Percentiles rank a stretch among this genome's conserved stretches.
Evolutionary conservation across 176 grass and related monocot species (phyloP).

Genomic region (Triticum urartu): DNA sequence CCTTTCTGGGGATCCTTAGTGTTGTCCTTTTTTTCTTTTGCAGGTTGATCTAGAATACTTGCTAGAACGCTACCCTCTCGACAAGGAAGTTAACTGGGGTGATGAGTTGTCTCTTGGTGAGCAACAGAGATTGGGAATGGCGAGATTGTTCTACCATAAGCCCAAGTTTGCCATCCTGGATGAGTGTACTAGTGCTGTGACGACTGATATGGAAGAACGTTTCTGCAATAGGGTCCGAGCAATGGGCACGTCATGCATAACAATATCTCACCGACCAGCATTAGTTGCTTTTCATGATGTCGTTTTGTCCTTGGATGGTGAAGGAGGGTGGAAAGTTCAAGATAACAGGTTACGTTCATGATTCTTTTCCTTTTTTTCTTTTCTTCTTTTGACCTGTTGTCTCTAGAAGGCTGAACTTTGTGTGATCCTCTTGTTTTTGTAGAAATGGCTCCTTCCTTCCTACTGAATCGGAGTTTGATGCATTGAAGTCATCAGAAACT

Average conservation of each 20-base stretch:
- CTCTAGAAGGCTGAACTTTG: constrained; percentile 13
- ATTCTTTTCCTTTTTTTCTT: neutral
- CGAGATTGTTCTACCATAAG: constrained; percentile 94
- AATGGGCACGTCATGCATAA: constrained; percentile 98
- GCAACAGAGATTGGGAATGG: constrained; percentile 99
- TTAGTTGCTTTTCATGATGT: constrained; percentile 98
- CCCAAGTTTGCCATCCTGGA: constrained; percentile 99
- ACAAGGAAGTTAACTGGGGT: constrained; percentile 95
- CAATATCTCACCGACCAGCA: constrained; percentile 94
- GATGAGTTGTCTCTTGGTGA: constrained; percentile 95
- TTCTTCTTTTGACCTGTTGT: constrained; percentile 1
- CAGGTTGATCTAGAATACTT: constrained; percentile 98
- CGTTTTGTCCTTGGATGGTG: constrained; percentile 93
- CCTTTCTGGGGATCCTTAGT: constrained; percentile 24
- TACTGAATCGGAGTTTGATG: constrained; percentile 52
- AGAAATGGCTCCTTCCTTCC: constrained; percentile 58
- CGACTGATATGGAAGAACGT: constrained; percentile 98
- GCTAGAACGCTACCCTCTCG: constrained; percentile 84
- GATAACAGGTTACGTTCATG: constrained; percentile 72
- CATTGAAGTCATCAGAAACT: constrained; percentile 54
- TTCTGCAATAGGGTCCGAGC: constrained; percentile 85
- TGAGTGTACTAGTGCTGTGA: constrained; percentile 98
- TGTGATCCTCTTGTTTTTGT: constrained; percentile 1
- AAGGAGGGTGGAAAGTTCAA: constrained; percentile 84
- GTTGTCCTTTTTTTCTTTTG: constrained; percentile 18